These are phyloP conservation scores for Boletus bicolor DNA, from an alignment of 768 basidiomycete genomes.

Conservation along the genomic window DNA sequence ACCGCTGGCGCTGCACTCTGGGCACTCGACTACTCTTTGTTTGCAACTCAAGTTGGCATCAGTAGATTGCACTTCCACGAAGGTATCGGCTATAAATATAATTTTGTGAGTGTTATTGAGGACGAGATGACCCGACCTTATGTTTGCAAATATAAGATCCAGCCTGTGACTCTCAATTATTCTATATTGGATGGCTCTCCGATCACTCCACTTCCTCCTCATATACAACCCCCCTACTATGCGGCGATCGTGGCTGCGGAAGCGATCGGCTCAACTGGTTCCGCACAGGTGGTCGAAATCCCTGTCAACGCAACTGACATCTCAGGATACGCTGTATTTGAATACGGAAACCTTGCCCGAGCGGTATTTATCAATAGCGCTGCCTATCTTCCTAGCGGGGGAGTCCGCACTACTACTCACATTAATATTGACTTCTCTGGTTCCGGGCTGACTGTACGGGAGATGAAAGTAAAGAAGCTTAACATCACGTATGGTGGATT, in stretches of 20 bases:
- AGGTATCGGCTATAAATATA: conserved; percentile 71
- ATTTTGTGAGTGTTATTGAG: conserved; percentile 38
- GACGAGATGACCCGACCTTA: neutral
- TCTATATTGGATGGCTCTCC: conserved; percentile 55
- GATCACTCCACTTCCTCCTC: conserved; percentile 51
- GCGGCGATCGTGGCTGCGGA: conserved; percentile 59
- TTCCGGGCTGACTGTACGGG: conserved; percentile 21
- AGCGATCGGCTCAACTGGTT: conserved; percentile 48
- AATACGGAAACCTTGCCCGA: conserved; percentile 39
- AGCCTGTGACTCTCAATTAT: conserved; percentile 55
- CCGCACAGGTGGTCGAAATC: conserved; percentile 46
- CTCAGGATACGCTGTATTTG: conserved; percentile 63
- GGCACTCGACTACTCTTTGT: conserved; percentile 63
- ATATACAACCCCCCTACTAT: conserved; percentile 67
- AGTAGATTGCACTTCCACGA: conserved; percentile 59
- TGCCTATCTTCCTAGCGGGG: conserved; percentile 42
- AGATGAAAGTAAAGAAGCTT: conserved; percentile 48
- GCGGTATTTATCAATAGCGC: conserved; percentile 59
- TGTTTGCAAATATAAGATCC: conserved; percentile 43
- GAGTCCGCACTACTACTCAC: conserved; percentile 40
- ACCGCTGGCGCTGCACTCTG: conserved; percentile 69
- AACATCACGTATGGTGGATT: conserved; percentile 37
- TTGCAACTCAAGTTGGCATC: conserved; percentile 54
- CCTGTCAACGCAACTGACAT: conserved; percentile 43
- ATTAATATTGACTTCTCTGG: conserved; percentile 40